Percentiles rank a stretch among this genome's conserved stretches.
Evolutionary conservation across 2,329 filamentous ascomycete genomes (phyloP).

Genomic region (Aspergillus melleus): DNA sequence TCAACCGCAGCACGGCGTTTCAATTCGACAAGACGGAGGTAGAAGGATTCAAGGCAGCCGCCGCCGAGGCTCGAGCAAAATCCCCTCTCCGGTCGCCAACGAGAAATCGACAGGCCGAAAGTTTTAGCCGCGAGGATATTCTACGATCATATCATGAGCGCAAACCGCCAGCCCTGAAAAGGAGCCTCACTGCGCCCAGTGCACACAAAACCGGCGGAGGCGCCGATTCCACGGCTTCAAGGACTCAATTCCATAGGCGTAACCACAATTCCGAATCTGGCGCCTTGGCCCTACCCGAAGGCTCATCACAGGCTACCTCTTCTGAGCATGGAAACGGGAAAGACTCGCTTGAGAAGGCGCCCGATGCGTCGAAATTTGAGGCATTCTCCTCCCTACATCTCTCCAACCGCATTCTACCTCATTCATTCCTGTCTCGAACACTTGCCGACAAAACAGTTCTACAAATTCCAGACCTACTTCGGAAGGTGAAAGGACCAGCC

Average conservation of each 20-base stretch:
- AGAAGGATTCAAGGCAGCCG: constrained; percentile 42
- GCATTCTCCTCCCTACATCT: constrained; percentile 84
- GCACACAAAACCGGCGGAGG: constrained; percentile 17
- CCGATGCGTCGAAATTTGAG: constrained; percentile 70
- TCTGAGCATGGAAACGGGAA: constrained; percentile 18
- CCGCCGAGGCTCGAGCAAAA: constrained; percentile 31
- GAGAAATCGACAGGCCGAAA: constrained; percentile 49
- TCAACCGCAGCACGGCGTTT: constrained; percentile 45
- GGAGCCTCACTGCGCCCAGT: constrained; percentile 38
- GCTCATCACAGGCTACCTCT: constrained; percentile 14
- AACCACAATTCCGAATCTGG: constrained; percentile 25
- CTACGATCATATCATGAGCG: constrained; percentile 34
- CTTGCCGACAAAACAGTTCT: constrained; percentile 76
- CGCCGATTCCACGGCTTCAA: constrained; percentile 15
- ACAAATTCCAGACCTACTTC: constrained; percentile 76
- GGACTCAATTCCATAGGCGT: constrained; percentile 23
- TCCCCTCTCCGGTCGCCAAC: constrained; percentile 46
- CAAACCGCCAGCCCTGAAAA: constrained; percentile 30
- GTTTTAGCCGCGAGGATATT: constrained; percentile 66
- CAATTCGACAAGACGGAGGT: constrained; percentile 45
- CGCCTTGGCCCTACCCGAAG: constrained; percentile 13
- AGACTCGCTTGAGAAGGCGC: constrained; percentile 23
- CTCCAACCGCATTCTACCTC: constrained; percentile 77
- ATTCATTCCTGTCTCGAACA: constrained; percentile 75
- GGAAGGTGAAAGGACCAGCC: constrained; percentile 75